Evolutionary conservation across 164 flowering plant genomes (phyloP), one percentile per base, ranked within the genome.

Genomic region (Vitis amurensis): DNA sequence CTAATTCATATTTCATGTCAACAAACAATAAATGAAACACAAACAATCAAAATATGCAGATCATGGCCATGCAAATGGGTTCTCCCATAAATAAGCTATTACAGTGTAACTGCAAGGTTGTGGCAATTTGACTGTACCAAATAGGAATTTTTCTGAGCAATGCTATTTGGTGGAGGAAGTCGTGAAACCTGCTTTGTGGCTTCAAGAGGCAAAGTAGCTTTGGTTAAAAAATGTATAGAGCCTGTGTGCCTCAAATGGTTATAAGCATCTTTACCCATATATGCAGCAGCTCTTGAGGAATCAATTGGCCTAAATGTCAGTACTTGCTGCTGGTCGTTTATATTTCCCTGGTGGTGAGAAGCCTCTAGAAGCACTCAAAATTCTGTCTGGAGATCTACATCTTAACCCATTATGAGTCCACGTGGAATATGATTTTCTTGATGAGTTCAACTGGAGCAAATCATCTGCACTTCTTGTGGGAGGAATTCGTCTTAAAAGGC

Each of bases 191-290:
- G 19, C 61, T 23, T 58, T 2, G 27, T 4, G 8, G 61, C n/a
- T 13, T 58, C 61, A 13, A 19, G 23, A 58, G 61, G 27, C 61
- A 58, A 58, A n/a, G 61, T 13, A 9, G 61, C 23, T 58, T 23
- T 58, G n/a, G 61, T 58, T n/a, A 58, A 16, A 15, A 58, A 15
- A 58, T 53, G 56, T 53, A n/a, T 12, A 53, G 56, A 53, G 56
- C 4, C 15, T n/a, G 56, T 53, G 61, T 31, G 23, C 61, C 23
- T 58, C 9, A 10, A 58, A 53, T 58, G 27, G 19, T 15, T 11
- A 58, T 16, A 58, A 23, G 13, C 61, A 0, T 58, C 61, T 58
- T 16, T 16, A 15, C n/a, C n/a, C n/a, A 19, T 23, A 4, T 58
- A 16, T 15, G 61, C 10, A 58, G 61, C 11, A 58, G 23, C 61